These are phyloP conservation scores for Paracoccidioides brasiliensis DNA, from an alignment of 2,329 filamentous ascomycete species.

Conservation along the genomic window DNA sequence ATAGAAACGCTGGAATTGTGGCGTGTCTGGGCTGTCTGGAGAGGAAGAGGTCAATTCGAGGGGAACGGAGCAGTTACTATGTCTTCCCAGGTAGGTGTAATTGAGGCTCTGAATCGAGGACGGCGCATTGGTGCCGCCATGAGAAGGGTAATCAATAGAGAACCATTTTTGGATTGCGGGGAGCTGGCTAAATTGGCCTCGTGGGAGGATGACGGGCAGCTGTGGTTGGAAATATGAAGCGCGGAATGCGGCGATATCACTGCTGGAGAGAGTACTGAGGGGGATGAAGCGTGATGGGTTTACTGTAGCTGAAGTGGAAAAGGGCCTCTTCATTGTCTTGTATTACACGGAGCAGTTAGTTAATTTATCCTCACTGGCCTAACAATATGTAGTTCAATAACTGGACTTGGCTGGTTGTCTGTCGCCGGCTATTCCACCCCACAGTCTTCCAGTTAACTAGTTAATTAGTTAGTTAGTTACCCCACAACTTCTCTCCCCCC, in stretches of 20 bases:
- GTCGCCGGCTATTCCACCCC: no score
- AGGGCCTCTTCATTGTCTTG: background rate
- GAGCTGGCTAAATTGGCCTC: constrained; percentile 30
- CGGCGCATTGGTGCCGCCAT: constrained; percentile 11
- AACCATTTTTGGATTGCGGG: constrained; percentile 53
- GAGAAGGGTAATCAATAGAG: constrained; percentile 22
- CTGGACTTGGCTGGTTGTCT: no score
- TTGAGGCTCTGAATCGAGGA: constrained; percentile 21
- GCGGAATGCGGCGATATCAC: constrained; percentile 36
- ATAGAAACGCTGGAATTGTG: constrained; percentile 34
- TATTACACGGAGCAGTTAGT: no score
- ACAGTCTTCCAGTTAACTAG: no score
- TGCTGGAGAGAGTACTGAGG: constrained; percentile 19
- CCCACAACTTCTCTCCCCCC: no score
- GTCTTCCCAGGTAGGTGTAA: constrained; percentile 33
- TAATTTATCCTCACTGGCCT: no score
- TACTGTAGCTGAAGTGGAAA: background rate
- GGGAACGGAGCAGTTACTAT: constrained; percentile 39
- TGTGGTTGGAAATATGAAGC: constrained; percentile 40
- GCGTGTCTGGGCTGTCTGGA: constrained; percentile 8
- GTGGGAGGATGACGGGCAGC: constrained; percentile 41
- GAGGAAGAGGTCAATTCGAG: constrained; percentile 41
- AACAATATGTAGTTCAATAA: no score
- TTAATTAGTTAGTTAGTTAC: no score
- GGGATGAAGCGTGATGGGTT: constrained; percentile 6